Percentiles rank a stretch among this genome's conserved stretches.
Conservation (phyloP, 768 basidiomycete species). For the Suillus cothurnatus region DNA sequence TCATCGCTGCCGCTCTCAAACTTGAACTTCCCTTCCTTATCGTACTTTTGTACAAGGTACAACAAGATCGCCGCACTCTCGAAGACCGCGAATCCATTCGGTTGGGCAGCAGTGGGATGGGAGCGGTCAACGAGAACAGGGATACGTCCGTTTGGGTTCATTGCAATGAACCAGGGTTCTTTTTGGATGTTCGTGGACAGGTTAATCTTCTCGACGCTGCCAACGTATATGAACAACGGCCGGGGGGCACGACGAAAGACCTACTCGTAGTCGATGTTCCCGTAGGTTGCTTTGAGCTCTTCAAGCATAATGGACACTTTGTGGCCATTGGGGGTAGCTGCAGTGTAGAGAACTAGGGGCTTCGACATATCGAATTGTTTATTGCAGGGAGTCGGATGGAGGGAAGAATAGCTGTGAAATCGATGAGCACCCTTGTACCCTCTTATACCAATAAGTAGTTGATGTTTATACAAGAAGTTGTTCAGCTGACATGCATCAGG, state of each 20-base stretch:
- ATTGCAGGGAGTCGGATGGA: not conserved
- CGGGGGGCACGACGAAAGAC: slow-evolving; percentile 5
- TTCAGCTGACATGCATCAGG: not conserved
- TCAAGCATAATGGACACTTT: slow-evolving; percentile 57
- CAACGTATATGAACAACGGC: slow-evolving; percentile 2
- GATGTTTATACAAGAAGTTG: not conserved
- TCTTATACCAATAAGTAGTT: not conserved
- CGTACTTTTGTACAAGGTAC: slow-evolving; percentile 83
- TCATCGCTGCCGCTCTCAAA: slow-evolving; percentile 63
- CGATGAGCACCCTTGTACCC: too few species aligned
- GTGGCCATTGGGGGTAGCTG: slow-evolving; percentile 61
- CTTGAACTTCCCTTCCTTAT: slow-evolving; percentile 70
- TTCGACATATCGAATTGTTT: slow-evolving; percentile 22
- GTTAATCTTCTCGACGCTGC: slow-evolving; percentile 54
- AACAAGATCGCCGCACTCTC: slow-evolving; percentile 82
- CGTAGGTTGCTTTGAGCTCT: slow-evolving; percentile 60
- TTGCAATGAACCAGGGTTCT: slow-evolving; percentile 74
- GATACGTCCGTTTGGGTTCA: slow-evolving; percentile 77
- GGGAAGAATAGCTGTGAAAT: not conserved
- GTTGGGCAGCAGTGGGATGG: slow-evolving; percentile 29
- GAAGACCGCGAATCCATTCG: slow-evolving; percentile 65
- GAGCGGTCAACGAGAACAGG: slow-evolving; percentile 65
- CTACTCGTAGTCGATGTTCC: slow-evolving; percentile 54
- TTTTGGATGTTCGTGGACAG: slow-evolving; percentile 75
- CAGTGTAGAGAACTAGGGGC: slow-evolving; percentile 36